Base-by-base conservation (phyloP, 768 basidiomycete species). In the Agaricus bisporus region DNA sequence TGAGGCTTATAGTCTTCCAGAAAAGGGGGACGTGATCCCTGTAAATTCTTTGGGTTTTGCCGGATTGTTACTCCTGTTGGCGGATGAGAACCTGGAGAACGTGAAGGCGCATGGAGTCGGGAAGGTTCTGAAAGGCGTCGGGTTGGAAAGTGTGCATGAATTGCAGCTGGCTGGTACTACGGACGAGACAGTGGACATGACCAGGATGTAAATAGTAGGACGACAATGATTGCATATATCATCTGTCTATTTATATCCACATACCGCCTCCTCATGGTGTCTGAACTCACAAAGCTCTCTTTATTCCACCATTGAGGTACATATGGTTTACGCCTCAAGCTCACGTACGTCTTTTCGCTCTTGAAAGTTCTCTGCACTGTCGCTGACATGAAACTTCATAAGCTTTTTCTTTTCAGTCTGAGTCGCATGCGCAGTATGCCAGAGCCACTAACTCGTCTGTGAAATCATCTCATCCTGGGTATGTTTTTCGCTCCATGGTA, bases 11-110 rank as follows among this genome's bases (percentile, higher is more conserved):
- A 66, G 61, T 10, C 67, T 88, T 4, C 56, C 68, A 49, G 74
- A 72, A 47, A 79, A 79, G 2, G 80, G 81, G n/a, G 78, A 81
- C 32, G 56, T 67, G 50, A 62, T 98, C 25, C 80, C 81, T 61
- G 75, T 98, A 41, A 97, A 98, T 66, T 79, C 95, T 42, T 76
- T 97, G 45, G 95, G 91, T 12, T 97, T 87, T 64, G 88, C 91
- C 6, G 95, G 95, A 1, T 82, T 91, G 85, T 61, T 97, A 56
- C 79, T 97, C 51, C 91, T 90, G 22, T 91, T 88, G 73, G 91
- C 86, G 58, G 81, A 87, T 50, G 75, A 75, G 17, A 91, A 95
- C 69, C 66, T 91, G 47, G 80, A 83, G 51, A 79, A 76, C 2
- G 77, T 97, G 39, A 80, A 80, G 66, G 67, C 70, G 54, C 83